These are phyloP conservation scores for Chrysanthemum seticuspe DNA, from an alignment of 129 eudicot species.

Conservation along the genomic window DNA sequence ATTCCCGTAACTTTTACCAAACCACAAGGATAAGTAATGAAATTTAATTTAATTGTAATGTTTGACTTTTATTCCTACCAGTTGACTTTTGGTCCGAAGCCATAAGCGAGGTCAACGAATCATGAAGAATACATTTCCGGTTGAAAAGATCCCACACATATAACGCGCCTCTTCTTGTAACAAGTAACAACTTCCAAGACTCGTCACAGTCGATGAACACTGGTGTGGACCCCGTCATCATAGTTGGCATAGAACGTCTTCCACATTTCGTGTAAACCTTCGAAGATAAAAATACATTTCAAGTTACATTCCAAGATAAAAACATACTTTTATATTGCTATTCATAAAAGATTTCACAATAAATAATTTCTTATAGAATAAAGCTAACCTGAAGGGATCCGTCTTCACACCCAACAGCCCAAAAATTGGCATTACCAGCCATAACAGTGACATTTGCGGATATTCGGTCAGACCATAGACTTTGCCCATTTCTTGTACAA, in stretches of 20 bases:
- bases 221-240: constrained; percentile 97
- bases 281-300: constrained; percentile 9
- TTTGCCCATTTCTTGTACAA: constrained; percentile 73
- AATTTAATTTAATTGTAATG: neutral
- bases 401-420: constrained; percentile 99
- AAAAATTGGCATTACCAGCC: constrained; percentile 95
- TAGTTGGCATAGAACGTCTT: constrained; percentile 88
- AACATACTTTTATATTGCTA: neutral
- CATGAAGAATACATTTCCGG: constrained; percentile 84
- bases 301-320: neutral
- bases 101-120: constrained; percentile 73
- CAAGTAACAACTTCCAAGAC: constrained; percentile 86
- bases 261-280: constrained; percentile 98
- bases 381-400: constrained; percentile 85
- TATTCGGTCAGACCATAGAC: constrained; percentile 88
- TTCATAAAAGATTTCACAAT: too few species aligned
- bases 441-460: constrained; percentile 82
- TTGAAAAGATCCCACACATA: constrained; percentile 87
- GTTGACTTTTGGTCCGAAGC: constrained; percentile 56
- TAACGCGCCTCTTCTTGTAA: constrained; percentile 77
- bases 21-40: too few species aligned
- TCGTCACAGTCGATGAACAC: constrained; percentile 96
- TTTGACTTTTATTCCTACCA: constrained; percentile 42
- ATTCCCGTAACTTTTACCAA: too few species aligned
- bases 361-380: neutral